These are phyloP conservation scores for Collybia mongolica DNA, from an alignment of 768 basidiomycete genomes.

Conservation along the genomic window DNA sequence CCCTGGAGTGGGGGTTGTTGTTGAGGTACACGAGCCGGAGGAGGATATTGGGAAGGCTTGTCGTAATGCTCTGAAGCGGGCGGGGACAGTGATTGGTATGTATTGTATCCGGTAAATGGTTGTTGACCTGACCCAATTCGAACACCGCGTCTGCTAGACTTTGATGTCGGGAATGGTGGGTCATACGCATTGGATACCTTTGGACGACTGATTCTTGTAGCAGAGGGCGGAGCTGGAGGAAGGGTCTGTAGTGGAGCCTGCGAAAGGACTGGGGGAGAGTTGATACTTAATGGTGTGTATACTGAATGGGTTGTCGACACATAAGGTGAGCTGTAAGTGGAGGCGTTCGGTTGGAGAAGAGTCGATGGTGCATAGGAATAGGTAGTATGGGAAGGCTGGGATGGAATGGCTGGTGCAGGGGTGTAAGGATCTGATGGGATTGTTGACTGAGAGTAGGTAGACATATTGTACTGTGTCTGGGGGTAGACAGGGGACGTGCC, in stretches of 20 bases:
- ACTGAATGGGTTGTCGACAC: constrained; percentile 5
- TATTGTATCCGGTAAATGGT: constrained; percentile 19
- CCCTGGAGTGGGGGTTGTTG: too few species aligned
- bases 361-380: constrained; percentile 13
- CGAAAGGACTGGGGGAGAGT: constrained; percentile 1
- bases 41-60: too few species aligned
- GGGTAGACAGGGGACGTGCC: constrained; percentile 3
- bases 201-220: constrained; percentile 54
- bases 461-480: constrained; percentile 10
- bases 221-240: constrained; percentile 35
- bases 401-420: constrained; percentile 7
- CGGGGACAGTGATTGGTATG: constrained; percentile 19
- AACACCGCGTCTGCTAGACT: constrained; percentile 29
- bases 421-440: constrained; percentile 2
- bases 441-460: constrained; percentile 15
- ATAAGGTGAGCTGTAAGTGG: constrained; percentile 18
- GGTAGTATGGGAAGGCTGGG: constrained; percentile 14
- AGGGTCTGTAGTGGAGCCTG: constrained; percentile 1
- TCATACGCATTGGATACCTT: constrained; percentile 75
- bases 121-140: constrained; percentile 18
- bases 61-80: constrained; percentile 1
- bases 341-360: constrained; percentile 12
- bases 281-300: constrained; percentile 8
- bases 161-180: constrained; percentile 63
- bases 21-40: too few species aligned